A percentile compares a stretch with the other conserved stretches of the same genome.
These are phyloP conservation scores for Pseudogymnoascus sp. DNA, from an alignment of 2,329 filamentous ascomycete species.

Conservation along the genomic window DNA sequence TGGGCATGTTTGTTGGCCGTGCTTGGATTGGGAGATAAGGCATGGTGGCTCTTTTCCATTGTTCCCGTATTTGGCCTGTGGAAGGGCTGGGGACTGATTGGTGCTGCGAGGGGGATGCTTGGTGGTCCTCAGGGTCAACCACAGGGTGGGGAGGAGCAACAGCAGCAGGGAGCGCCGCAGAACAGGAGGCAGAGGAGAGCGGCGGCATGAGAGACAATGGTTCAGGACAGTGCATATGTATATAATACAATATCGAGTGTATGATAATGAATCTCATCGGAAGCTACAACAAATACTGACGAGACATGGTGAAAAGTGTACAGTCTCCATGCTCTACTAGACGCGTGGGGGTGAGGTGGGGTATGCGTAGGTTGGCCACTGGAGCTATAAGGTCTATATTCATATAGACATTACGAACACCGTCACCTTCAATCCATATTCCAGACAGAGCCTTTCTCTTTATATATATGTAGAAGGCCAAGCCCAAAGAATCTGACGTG, in stretches of 20 bases:
- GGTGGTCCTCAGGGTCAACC: conserved; percentile 21
- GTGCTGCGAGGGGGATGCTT: conserved; percentile 29
- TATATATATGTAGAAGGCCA: not conserved
- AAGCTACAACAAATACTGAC: not conserved
- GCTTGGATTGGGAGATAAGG: conserved; percentile 72
- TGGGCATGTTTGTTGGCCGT: conserved; percentile 70
- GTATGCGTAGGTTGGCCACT: not conserved
- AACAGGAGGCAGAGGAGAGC: conserved; percentile 28
- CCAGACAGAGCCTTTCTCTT: not conserved
- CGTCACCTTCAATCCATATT: not conserved
- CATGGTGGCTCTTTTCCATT: conserved; percentile 50
- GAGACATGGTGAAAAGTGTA: not conserved
- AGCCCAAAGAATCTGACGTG: not conserved
- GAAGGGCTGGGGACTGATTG: conserved; percentile 28
- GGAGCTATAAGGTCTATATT: not conserved
- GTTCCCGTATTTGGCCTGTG: conserved; percentile 27
- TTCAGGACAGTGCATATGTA: not conserved
- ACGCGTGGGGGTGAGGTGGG: not conserved
- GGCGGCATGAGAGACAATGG: conserved; percentile 17
- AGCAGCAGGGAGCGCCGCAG: conserved; percentile 21
- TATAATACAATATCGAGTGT: not conserved
- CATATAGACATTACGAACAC: not conserved
- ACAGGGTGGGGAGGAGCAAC: conserved; percentile 16
- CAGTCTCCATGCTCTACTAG: not conserved
- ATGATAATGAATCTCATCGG: not conserved